phyloP scores from a whole-genome alignment of 768 basidiomycete species.

The Amanita thiersii region DNA sequence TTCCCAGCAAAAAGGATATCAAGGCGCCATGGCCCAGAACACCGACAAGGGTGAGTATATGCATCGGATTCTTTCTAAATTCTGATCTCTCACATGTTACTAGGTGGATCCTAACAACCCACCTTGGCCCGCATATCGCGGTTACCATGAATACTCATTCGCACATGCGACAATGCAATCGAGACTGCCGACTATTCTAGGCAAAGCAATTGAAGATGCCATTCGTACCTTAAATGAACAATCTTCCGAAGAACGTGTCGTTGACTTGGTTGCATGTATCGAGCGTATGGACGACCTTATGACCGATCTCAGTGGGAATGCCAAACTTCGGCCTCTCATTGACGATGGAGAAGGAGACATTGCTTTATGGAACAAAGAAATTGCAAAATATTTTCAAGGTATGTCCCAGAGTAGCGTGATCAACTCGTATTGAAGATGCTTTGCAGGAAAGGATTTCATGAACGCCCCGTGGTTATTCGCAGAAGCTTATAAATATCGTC shows the following conservation, averaged over 20 bases:
- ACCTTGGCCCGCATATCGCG: constrained; percentile 75
- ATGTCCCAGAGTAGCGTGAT: constrained; percentile 14
- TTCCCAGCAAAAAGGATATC: constrained; percentile 67
- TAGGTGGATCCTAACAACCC: constrained; percentile 81
- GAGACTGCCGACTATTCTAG: constrained; percentile 91
- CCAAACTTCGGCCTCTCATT: constrained; percentile 77
- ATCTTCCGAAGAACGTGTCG: constrained; percentile 72
- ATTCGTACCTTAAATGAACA: constrained; percentile 84
- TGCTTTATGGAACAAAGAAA: constrained; percentile 95
- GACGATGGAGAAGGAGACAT: constrained; percentile 92
- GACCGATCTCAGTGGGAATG: constrained; percentile 77
- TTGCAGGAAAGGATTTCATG: constrained; percentile 80
- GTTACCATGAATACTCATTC: constrained; percentile 77
- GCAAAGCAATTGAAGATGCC: constrained; percentile 91
- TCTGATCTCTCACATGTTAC: constrained; percentile 2
- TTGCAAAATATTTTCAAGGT: constrained; percentile 91
- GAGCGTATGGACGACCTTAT: constrained; percentile 88
- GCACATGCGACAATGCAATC: constrained; percentile 93
- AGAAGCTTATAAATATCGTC: constrained; percentile 89
- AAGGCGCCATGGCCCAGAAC: constrained; percentile 69
- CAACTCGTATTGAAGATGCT: neutral
- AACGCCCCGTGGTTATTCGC: constrained; percentile 96
- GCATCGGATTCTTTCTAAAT: constrained; percentile 6
- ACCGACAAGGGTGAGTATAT: constrained; percentile 50
- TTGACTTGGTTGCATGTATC: constrained; percentile 81